Evolutionary conservation across 495 filamentous ascomycete species (phyloP).

Genomic region (Saxispiralis lemnorum): DNA sequence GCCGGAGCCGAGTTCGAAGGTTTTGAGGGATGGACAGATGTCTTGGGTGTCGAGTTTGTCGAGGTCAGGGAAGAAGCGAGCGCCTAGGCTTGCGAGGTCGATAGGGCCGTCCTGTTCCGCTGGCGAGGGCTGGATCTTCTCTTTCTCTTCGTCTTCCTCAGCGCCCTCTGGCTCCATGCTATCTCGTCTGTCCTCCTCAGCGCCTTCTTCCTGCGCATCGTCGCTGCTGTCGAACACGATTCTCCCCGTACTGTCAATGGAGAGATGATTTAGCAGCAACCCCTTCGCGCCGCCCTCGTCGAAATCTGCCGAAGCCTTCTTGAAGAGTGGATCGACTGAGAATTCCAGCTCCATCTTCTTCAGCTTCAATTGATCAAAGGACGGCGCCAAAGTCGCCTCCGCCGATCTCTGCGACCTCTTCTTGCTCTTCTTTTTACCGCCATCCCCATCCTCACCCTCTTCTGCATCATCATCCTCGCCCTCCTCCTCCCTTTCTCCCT

Average conservation of each 20-base stretch:
- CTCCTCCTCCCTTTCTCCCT: conserved; percentile 38
- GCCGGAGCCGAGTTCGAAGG: conserved; percentile 72
- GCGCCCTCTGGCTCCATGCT: conserved; percentile 18
- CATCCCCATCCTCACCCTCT: conserved; percentile 56
- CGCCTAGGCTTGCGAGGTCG: conserved; percentile 53
- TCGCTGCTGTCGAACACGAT: conserved; percentile 98
- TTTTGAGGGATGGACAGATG: conserved; percentile 87
- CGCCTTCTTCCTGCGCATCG: conserved; percentile 50
- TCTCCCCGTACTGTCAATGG: conserved; percentile 74
- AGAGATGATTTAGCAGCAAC: conserved; percentile 79
- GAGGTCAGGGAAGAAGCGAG: conserved; percentile 77
- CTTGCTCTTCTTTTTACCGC: conserved; percentile 59
- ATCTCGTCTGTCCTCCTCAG: conserved; percentile 17
- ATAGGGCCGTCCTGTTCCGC: conserved; percentile 48
- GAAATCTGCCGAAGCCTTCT: conserved; percentile 94
- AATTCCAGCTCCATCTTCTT: conserved; percentile 98
- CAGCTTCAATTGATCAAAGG: conserved; percentile 71
- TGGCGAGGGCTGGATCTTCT: conserved; percentile 22
- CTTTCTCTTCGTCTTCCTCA: conserved; percentile 25
- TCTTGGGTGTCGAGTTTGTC: conserved; percentile 61
- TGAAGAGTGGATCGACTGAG: conserved; percentile 90
- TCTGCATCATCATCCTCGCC: conserved; percentile 46
- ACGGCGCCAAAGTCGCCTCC: conserved; percentile 76
- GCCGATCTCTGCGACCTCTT: conserved; percentile 67
- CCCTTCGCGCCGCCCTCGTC: conserved; percentile 97